These are phyloP conservation scores for Lenwebbia sp. DNA, from an alignment of 345 rosid genomes.

Conservation along the genomic window DNA sequence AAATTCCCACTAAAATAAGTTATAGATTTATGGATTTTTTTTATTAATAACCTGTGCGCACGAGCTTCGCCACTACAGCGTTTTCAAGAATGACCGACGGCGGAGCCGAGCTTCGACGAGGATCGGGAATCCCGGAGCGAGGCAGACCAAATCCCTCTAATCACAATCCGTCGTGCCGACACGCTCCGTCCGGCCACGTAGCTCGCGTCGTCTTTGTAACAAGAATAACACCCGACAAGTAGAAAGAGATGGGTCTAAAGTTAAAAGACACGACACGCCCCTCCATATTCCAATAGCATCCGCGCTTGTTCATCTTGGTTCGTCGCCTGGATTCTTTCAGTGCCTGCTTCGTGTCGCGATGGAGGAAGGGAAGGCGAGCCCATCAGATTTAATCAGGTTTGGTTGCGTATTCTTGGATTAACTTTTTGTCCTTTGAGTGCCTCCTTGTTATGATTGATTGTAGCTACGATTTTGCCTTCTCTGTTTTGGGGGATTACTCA, in stretches of 20 bases:
- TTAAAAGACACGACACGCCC: neutral
- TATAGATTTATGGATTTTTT: neutral
- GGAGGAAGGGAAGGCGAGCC: neutral
- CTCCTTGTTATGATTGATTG: neutral
- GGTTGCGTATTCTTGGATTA: neutral
- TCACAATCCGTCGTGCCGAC: neutral
- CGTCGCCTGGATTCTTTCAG: neutral
- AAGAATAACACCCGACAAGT: neutral
- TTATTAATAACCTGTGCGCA: neutral
- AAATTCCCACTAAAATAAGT: neutral
- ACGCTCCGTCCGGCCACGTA: neutral
- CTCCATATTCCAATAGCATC: neutral
- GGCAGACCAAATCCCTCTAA: neutral
- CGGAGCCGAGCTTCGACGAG: neutral
- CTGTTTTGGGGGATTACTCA: neutral
- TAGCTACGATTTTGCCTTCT: neutral
- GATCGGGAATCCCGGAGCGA: neutral
- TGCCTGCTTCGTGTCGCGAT: neutral
- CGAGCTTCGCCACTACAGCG: neutral
- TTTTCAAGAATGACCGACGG: neutral
- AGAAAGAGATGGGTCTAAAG: neutral
- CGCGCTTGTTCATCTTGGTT: neutral
- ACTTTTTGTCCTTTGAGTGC: neutral
- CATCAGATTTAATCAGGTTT: neutral
- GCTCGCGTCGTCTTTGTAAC: neutral